Evolutionary conservation across 208 protist species (phyloP).

Genomic region (Leishmania martiniquensis): DNA sequence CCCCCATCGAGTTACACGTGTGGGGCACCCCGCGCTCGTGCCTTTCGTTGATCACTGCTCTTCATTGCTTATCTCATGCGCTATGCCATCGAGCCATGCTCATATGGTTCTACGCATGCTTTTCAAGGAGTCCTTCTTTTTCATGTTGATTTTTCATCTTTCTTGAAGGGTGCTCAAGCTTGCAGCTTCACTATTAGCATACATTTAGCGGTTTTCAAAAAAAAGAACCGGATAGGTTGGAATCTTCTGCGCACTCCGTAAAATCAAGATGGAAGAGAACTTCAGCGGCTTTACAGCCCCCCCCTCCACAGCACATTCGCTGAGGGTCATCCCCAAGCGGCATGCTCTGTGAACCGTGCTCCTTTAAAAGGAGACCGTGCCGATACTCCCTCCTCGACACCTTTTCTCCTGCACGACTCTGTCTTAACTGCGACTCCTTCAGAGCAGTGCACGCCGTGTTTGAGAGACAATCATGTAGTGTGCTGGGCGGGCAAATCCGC

Average conservation of each 20-base stretch:
- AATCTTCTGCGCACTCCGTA: background rate
- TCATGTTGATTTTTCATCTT: background rate
- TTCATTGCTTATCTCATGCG: background rate
- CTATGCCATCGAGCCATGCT: background rate
- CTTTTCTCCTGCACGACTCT: background rate
- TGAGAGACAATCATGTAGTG: background rate
- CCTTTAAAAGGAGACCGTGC: background rate
- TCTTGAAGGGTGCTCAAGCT: background rate
- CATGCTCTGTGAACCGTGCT: background rate
- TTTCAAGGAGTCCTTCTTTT: background rate
- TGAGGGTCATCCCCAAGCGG: background rate
- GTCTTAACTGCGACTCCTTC: background rate
- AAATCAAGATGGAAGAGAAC: background rate
- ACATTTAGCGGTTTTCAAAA: no score
- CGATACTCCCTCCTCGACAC: background rate
- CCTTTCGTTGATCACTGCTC: background rate
- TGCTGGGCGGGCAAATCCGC: background rate
- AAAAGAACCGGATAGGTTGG: no score
- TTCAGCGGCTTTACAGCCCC: background rate
- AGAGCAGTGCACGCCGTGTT: background rate
- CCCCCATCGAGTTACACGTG: background rate
- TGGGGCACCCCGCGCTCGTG: background rate
- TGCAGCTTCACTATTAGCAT: background rate
- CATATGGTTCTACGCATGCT: background rate
- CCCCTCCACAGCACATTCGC: background rate